A percentile compares a stretch with the other conserved stretches of the same genome.
These are phyloP conservation scores for Wallacemonas sp. DNA, from an alignment of 208 protist species.

Conservation along the genomic window DNA sequence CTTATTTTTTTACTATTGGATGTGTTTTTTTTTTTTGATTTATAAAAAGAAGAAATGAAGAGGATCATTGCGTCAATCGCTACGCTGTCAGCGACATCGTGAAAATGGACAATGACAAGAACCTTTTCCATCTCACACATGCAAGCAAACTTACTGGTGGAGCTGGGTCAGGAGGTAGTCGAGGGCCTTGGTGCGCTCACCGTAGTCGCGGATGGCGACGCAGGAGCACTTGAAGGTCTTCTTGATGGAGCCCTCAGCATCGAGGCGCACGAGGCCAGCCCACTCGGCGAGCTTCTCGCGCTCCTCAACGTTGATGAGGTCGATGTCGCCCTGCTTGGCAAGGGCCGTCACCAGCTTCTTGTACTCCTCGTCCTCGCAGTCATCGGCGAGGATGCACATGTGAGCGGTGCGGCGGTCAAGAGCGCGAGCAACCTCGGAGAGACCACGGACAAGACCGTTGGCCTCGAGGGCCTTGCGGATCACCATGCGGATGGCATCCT, in stretches of 20 bases:
- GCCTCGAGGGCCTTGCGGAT: conserved; percentile 84
- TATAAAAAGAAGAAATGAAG: conserved; percentile 22
- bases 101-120: not conserved
- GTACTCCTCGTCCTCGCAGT: conserved; percentile 92
- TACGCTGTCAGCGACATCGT: conserved; percentile 5
- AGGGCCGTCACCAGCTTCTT: conserved; percentile 91
- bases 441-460: conserved; percentile 88
- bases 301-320: conserved; percentile 88
- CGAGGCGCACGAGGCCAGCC: conserved; percentile 66
- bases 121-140: not conserved
- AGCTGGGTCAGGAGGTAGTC: conserved; percentile 82
- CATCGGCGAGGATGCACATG: conserved; percentile 89
- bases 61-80: conserved; percentile 16
- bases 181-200: conserved; percentile 81
- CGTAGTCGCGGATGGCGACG: conserved; percentile 88
- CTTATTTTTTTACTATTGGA: not conserved
- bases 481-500: conserved; percentile 87
- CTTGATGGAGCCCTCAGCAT: conserved; percentile 55
- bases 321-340: conserved; percentile 77
- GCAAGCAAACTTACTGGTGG: conserved; percentile 40
- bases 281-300: conserved; percentile 84
- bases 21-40: conserved; percentile 18
- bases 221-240: conserved; percentile 91
- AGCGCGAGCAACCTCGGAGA: conserved; percentile 84
- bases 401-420: conserved; percentile 84